Evolutionary conservation across 179 eudicot species (phyloP).

Genomic region (Drosera spatulata): DNA sequence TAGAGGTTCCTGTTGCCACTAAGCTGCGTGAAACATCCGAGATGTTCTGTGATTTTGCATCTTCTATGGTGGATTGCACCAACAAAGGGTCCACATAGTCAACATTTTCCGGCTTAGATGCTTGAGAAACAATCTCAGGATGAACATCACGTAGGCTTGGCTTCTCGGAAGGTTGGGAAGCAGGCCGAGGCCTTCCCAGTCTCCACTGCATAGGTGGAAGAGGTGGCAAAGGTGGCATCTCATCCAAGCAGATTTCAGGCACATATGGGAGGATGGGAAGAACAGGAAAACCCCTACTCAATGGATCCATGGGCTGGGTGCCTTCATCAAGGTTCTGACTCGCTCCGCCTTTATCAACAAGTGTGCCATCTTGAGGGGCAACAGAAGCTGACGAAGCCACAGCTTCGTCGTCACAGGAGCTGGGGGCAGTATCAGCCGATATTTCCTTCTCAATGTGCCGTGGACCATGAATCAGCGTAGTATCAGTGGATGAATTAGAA

Average conservation of each 20-base stretch:
- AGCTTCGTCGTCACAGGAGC: slow-evolving; percentile 6
- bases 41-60: slow-evolving; percentile 15
- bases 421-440: slow-evolving; percentile 6
- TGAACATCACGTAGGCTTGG: slow-evolving; percentile 5
- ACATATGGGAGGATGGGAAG: slow-evolving; percentile 25
- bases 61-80: slow-evolving; percentile 7
- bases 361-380: slow-evolving; percentile 13
- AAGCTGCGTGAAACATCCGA: slow-evolving; percentile 8
- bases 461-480: slow-evolving; percentile 6
- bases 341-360: slow-evolving; percentile 17
- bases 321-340: slow-evolving; percentile 6
- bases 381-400: slow-evolving; percentile 17
- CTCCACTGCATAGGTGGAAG: slow-evolving; percentile 99
- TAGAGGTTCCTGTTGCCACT: too few relatives aligned
- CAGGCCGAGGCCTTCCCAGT: slow-evolving; percentile 52
- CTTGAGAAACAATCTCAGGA: slow-evolving; percentile 9
- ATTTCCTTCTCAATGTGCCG: slow-evolving; percentile 6
- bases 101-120: slow-evolving; percentile 8
- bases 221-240: slow-evolving; percentile 90
- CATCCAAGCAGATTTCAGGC: slow-evolving; percentile 32
- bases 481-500: neutral
- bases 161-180: slow-evolving; percentile 26
- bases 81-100: slow-evolving; percentile 12
- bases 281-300: slow-evolving; percentile 14
- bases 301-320: slow-evolving; percentile 16